A percentile compares a stretch with the other conserved stretches of the same genome.
phyloP scores from a whole-genome alignment of 106 monocot genomes.

The Chionographis japonica region DNA sequence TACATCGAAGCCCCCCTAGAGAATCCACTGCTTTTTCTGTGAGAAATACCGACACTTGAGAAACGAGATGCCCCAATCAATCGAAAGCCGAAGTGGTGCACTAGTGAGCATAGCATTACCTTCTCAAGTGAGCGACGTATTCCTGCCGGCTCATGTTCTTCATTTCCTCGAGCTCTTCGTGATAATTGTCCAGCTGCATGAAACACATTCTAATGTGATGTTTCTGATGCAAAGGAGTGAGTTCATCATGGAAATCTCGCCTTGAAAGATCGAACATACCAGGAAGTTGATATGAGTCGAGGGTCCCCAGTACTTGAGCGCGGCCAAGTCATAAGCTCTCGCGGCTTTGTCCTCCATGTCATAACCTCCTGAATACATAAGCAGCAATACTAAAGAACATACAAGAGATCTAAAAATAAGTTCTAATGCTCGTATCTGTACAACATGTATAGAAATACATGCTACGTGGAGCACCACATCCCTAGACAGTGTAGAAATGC shows the following conservation, averaged over 20 bases:
- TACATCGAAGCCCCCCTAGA: constrained; percentile 96
- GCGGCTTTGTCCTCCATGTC: constrained; percentile 99
- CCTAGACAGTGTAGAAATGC: too few relatives aligned
- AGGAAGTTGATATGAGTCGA: constrained; percentile 95
- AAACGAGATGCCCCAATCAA: too few relatives aligned
- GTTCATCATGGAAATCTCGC: background rate
- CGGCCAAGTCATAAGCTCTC: constrained; percentile 96
- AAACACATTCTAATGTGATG: background rate
- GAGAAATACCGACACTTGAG: background rate
- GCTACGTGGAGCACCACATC: too few relatives aligned
- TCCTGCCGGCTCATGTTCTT: constrained; percentile 87
- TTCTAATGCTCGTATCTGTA: too few relatives aligned
- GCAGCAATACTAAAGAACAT: background rate
- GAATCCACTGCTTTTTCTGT: constrained; percentile 97
- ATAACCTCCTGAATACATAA: constrained; percentile 61
- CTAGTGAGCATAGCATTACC: constrained; percentile 17
- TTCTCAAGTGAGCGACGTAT: constrained; percentile 75
- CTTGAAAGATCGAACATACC: constrained; percentile 35
- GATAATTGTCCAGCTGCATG: constrained; percentile 62
- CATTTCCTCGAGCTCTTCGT: constrained; percentile 65
- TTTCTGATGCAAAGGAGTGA: too few relatives aligned
- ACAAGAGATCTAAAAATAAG: too few relatives aligned
- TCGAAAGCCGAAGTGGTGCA: background rate
- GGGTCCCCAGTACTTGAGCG: constrained; percentile 96
- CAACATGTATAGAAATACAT: too few relatives aligned